Conservation (phyloP, 306 rosid species). For the Acacia confusa region DNA sequence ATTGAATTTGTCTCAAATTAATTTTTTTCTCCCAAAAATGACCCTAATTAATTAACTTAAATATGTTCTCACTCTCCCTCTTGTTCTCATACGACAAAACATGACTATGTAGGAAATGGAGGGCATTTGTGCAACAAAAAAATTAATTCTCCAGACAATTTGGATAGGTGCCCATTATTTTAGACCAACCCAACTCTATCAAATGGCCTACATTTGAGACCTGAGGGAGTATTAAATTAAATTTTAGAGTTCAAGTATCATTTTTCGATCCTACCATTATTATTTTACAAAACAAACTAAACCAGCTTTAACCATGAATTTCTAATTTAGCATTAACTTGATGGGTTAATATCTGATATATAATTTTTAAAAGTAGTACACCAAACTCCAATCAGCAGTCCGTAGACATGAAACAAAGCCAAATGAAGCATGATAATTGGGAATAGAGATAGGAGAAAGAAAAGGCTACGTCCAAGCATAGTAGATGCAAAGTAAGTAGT, state of each 20-base stretch:
- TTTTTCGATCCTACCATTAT: background rate
- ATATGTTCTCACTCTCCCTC: background rate
- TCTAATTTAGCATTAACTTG: background rate
- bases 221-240: background rate
- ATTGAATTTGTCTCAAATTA: background rate
- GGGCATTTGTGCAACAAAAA: background rate
- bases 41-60: background rate
- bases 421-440: conserved; percentile 11
- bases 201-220: background rate
- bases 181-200: background rate
- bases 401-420: background rate
- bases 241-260: background rate
- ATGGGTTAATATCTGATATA: background rate
- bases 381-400: background rate
- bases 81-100: background rate
- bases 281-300: background rate
- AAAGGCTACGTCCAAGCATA: conserved; percentile 2
- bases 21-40: background rate
- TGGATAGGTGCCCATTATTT: background rate
- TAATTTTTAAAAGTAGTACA: background rate
- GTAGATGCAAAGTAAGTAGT: conserved; percentile 5
- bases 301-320: conserved; percentile 1
- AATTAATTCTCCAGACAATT: background rate
- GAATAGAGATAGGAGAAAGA: background rate
- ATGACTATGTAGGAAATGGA: background rate